Evolutionary conservation across 805 yeast species (phyloP), one percentile per base, ranked within the genome.

Genomic region (Blastobotrys chiropterorum): DNA sequence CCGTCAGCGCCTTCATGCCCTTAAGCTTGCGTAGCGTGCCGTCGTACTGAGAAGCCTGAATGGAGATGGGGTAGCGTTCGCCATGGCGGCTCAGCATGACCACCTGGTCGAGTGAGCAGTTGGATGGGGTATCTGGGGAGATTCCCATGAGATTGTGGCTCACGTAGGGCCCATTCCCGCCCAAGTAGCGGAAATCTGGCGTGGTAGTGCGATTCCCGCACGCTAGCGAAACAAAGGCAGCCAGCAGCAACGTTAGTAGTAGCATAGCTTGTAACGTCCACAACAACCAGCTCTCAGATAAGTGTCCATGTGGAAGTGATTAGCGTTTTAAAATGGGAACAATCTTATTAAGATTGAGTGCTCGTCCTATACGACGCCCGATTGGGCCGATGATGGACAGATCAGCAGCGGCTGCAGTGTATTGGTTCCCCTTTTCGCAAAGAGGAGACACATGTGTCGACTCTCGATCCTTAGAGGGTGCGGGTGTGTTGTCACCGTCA

Each of bases 131-230:
- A 21, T 26, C 31, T 4, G 46, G 16, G 40, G 5, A n/a, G n/a
- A 31, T 48, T 16, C 46, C 47, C 15, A 17, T 15, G 21, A 11
- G 11, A 13, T 22, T 17, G 8, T 17, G 46, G 19, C 21, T 7
- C 19, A 48, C 47, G 38, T 41, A 48, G 1, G 51, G 51, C 47
- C 51, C 51, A 14, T 11, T 34, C 20, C 43, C 38, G 6, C 41
- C 46, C 11, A 48, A 30, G 3, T 47, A 26, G 34, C 34, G 34
- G 34, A 26, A 26, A 26, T 26, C 34, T 5, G 34, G 34, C 8
- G 11, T 26, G 5, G 34, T 11, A 11, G 34, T 6, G 34, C 11
- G 5, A 11, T 26, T 26, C 34, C 34, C 34, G 34, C 5, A 26
- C 34, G 11, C 34, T 11, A 11, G 11, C 34, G 11, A 26, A 5